Base-by-base conservation (phyloP, 164 flowering plant genomes). In the Piper betle region DNA sequence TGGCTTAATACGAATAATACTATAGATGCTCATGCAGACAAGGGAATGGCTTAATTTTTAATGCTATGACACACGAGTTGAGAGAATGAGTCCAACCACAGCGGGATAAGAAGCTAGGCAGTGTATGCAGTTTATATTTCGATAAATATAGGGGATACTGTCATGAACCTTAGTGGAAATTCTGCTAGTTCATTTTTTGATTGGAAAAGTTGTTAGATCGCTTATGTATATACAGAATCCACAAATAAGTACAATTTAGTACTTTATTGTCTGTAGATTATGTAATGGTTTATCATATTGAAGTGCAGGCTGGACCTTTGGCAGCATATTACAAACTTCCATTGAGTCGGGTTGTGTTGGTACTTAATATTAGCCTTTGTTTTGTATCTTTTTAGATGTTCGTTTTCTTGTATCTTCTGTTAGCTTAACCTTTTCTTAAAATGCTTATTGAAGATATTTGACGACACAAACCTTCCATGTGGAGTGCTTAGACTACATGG, bases 261-360 rank as follows among this genome's bases (percentile, higher is more conserved):
- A 9, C 3, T 46, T 46, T 20, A 33, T 37, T 38, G 7, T 39
- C n/a, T 12, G 18, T 16, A 37, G 39, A n/a, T 58, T 39, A 37
- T 68, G 17, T 37, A 20, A 18, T 52, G 20, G 55, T 39, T 67
- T 53, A 41, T 53, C 37, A 37, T 56, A 7, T 20, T 52, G 46
- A 12, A 71, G 50, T 73, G 69, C 77, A 91, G 98, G 62, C 71
- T 69, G 99, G 97, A 60, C 95, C 95, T 10, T 84, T 93, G 63
- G 97, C 96, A 54, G 95, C 97, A 65, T 90, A 86, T 64, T 93
- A 85, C 65, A 93, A 88, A 81, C 73, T 93, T 53, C 99, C 99
- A 41, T 95, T 93, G 60, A 85, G 80, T 73, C 92, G 95, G 50
- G 92, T 90, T 16, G 66, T 93, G 55, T 80, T 88, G 96, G 98